These are phyloP conservation scores for Tetrapisispora arboricola DNA, from an alignment of 805 yeast genomes.

Conservation along the genomic window DNA sequence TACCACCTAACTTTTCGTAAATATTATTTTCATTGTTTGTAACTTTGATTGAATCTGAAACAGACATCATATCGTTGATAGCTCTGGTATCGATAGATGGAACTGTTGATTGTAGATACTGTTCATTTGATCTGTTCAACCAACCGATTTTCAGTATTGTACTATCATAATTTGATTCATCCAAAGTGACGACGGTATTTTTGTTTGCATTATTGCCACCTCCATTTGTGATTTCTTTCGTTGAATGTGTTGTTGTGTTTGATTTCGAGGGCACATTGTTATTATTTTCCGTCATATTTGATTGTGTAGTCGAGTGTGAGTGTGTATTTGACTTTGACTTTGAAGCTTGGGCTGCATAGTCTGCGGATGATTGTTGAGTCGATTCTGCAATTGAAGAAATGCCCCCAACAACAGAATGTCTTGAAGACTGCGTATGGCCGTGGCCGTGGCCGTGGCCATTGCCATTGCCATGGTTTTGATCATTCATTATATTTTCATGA, in stretches of 20 bases:
- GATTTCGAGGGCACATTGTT: too few relatives aligned
- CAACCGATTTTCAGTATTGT: conserved; percentile 44
- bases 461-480: background rate
- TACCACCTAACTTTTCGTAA: background rate
- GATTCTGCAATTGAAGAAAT: background rate
- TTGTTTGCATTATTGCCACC: too few relatives aligned
- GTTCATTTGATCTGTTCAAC: conserved; percentile 42
- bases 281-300: too few relatives aligned
- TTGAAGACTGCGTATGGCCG: background rate
- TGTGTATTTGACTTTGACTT: too few relatives aligned
- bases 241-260: background rate
- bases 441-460: background rate
- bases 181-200: conserved; percentile 7
- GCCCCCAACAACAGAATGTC: background rate
- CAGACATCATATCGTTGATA: background rate
- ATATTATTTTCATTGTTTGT: background rate
- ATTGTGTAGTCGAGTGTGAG: too few relatives aligned
- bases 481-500: background rate
- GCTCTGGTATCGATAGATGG: background rate
- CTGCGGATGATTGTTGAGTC: background rate
- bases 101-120: conserved; percentile 4
- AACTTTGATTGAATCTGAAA: background rate
- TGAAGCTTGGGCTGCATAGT: too few relatives aligned
- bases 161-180: conserved; percentile 30
- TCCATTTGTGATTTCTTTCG: background rate